Evolutionary conservation across 495 filamentous ascomycete species (phyloP), one percentile per base, ranked within the genome.

Genomic region (Penicillium daleae): DNA sequence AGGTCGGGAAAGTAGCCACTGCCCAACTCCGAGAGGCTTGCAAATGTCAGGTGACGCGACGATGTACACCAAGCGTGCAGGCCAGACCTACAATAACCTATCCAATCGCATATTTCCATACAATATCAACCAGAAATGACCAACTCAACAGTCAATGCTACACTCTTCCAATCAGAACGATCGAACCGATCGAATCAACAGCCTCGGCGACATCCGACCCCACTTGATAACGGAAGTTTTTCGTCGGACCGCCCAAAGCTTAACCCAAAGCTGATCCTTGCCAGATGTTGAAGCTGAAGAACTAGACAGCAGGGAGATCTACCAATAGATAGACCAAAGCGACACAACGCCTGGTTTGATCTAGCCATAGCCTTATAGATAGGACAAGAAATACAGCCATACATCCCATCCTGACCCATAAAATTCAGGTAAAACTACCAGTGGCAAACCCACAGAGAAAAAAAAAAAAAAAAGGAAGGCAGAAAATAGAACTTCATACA

Each of bases 181-280:
- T 6, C 10, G 49, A 52, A 29, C n/a, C 15, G 7, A 52, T n/a
- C 29, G n/a, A 35, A 57, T 44, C 37, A 46, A 27, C 39, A 24
- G 39, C 21, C 35, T 57, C 55, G 55, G 55, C 22, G 33, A 35
- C 55, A n/a, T 24, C 35, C 55, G 55, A 39, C 64, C 62, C 64
- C 59, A 62, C 64, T 24, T 56, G 59, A 62, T 59, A 62, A 66
- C 56, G 22, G 33, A 59, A 59, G 42, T 49, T 58, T 59, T 48
- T 44, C 31, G 15, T 44, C 42, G 60, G 60, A 19, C 56, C 44
- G 40, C 57, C 32, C 15, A 56, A 62, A 62, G 51, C 60, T 62
- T 56, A 49, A 53, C 55, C 42, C 56, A 59, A 29, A 32, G 29
- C n/a, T 52, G 29, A 29, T 52, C 29, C 49, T 32, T 52, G 27